Conservation (phyloP, 164 flowering plant genomes). For the Nelumbo lutea region DNA sequence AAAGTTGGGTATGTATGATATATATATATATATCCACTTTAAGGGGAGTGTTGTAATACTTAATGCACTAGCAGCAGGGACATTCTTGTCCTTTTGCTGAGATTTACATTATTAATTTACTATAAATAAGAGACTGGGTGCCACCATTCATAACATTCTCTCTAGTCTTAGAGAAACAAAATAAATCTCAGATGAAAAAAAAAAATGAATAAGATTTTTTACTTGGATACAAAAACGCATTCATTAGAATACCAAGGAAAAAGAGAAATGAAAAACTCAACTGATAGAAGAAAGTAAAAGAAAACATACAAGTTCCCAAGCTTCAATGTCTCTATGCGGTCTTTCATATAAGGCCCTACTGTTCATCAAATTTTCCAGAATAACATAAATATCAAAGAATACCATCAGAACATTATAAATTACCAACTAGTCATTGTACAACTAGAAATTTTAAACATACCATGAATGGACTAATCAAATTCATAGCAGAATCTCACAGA, state of each 20-base stretch:
- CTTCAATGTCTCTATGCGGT: conserved; percentile 45
- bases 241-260: not conserved
- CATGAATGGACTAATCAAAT: too few relatives aligned
- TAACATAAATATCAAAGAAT: not conserved
- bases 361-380: conserved; percentile 14
- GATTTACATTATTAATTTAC: too few relatives aligned
- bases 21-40: too few relatives aligned
- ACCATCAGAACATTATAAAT: not conserved
- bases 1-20: too few relatives aligned
- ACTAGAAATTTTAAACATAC: not conserved
- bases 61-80: too few relatives aligned
- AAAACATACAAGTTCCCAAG: conserved; percentile 84
- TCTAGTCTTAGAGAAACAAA: not conserved
- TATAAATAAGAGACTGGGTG: too few relatives aligned
- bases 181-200: not conserved
- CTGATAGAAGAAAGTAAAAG: not conserved
- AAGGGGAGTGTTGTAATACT: too few relatives aligned
- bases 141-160: too few relatives aligned
- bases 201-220: not conserved
- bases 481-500: too few relatives aligned
- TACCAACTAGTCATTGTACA: not conserved
- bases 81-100: too few relatives aligned
- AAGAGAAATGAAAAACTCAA: not conserved
- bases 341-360: conserved; percentile 43
- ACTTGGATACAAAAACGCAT: not conserved